Evolutionary conservation across 1,284 basidiomycete species (phyloP), one percentile per base, ranked within the genome.

Genomic region (Tilletia walkeri): DNA sequence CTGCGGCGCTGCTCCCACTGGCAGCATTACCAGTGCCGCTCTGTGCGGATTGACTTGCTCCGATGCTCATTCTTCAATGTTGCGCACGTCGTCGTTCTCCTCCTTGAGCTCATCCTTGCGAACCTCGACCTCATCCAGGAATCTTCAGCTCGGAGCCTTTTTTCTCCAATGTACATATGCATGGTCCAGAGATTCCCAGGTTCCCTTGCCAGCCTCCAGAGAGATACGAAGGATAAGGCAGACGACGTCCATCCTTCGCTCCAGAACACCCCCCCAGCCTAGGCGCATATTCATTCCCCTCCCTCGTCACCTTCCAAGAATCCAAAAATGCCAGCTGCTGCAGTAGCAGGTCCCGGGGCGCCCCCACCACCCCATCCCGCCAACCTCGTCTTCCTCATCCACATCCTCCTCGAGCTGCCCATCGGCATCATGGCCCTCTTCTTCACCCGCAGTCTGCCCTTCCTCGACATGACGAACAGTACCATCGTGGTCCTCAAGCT

Each of bases 381-480:
- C 67, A 76, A 76, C 75, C 71, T 76, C 50, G 54, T 92, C 2
- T 92, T 92, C 82, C 86, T 93, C 50, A 84, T 92, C 45, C 92
- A 93, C 80, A 88, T 92, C 73, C 90, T 89, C 10, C 85, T 92
- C 65, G 92, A 93, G 81, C 87, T 88, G 4, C 91, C 91, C 0
- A 80, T 93, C 34, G 90, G 89, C 1, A 84, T 92, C 48, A 89
- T 92, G 80, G 91, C 90, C 2, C 84, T 92, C 48, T 88, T 88
- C 85, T 86, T 88, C 1, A 89, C 91, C 1, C 77, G 84, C 12
- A 85, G 82, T 5, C 84, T 93, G 12, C 90, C 90, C 0, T 92
- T 93, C 82, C 80, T 92, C 67, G 88, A 92, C 80, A 86, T 92
- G 73, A 92, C 89, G 75, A 93, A 93, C 84, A 93, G 92, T 3